Evolutionary conservation across 345 rosid species (phyloP), one percentile per base, ranked within the genome.

Genomic region (Theobroma cacao): DNA sequence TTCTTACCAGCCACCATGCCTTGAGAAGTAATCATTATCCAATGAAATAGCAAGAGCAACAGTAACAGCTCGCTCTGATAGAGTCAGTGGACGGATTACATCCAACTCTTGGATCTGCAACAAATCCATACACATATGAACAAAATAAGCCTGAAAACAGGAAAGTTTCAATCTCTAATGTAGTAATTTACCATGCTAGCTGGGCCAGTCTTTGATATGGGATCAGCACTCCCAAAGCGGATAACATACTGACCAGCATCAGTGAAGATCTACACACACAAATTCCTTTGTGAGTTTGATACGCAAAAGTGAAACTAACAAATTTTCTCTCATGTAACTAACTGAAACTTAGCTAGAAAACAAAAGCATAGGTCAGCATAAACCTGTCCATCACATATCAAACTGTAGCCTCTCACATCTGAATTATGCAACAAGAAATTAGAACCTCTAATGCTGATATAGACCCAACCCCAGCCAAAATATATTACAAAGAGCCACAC

Each of bases 171-270:
- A 36, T 38, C 72, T 53, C 60, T 47, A n/a, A 55, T 56, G 61
- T 14, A 52, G 18, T 43, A 68, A 48, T 75, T 65, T 85, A 95
- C 99, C 87, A 13, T 45, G 68, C 53, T 78, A 79, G 93, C 93
- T 55, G 75, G 85, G 50, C 89, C 96, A 58, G 78, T 91, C 84
- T 91, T 88, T 55, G 83, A 80, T 34, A 83, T 76, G 22, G 89
- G 89, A 86, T 92, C 95, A 70, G 91, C 76, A 83, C 86, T 88
- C 74, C 98, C 98, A 84, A 96, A 96, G 61, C 97, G 89, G 72
- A 96, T 96, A 58, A 86, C 97, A 59, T 96, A 96, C 83, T 96
- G 99, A 22, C 99, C 99, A 81, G 99, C 99, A 90, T 96, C 99
- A 31, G 99, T 94, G 77, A 96, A 89, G 24, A 96, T 88, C 97